Evolutionary conservation across 306 rosid species (phyloP), one percentile per base, ranked within the genome.

Genomic region (Inga oerstediana): DNA sequence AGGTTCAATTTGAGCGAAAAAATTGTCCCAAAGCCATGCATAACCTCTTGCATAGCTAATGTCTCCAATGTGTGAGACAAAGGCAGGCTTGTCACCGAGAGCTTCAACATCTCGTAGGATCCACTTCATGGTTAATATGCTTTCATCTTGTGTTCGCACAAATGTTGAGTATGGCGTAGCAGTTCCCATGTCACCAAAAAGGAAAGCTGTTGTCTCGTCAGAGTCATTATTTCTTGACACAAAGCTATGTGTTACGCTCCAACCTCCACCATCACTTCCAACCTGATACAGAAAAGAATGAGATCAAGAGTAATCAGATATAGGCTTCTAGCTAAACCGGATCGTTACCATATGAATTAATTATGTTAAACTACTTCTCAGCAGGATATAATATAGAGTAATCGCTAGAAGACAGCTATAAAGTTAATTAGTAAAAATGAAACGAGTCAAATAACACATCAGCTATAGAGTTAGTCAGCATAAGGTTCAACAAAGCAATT

Each of bases 11-110:
- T 89, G 98, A 32, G 32, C 49, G 58, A 96, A 96, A 80, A 96
- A 96, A 37, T 91, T 90, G 48, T 96, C 97, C 99, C 98, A 96
- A 76, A 96, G 68, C 97, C 99, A 93, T 0, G 91, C 82, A 79
- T 96, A 91, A 51, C 99, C 99, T 87, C 98, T 88, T 37, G 99
- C 99, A 30, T 96, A 96, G 88, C 98, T 94, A 52, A 91, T 92
- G 76, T 96, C 99, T 44, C 99, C 98, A 58, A 96, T 91, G 83
- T 96, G 99, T 22, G 99, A 96, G 52, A 96, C 65, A 72, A 93
- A 92, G 61, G 98, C 93, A 0, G 97, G 97, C 88, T 93, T 96
- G 77, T 91, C 80, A 0, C 98, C 99, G 1, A 96, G 86, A 30
- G 94, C 94, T 84, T 96, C 91, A 64, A 96, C 75, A 80, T 96